Conservation (phyloP, 2,329 filamentous ascomycete genomes). For the Incumbomyces delicatus region DNA sequence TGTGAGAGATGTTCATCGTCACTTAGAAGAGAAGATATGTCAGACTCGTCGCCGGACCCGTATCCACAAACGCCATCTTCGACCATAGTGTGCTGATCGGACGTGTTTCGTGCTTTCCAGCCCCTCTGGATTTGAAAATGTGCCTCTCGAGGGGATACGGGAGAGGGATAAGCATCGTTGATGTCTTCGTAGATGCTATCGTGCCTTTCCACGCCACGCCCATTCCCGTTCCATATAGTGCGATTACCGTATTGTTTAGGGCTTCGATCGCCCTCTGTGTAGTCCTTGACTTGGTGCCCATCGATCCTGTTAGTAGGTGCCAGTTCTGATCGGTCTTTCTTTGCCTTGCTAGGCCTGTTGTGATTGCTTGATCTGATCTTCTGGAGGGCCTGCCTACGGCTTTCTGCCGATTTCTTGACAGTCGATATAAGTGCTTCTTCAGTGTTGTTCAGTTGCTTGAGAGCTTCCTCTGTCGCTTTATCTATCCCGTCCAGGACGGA, state of each 20-base stretch:
- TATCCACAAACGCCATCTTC: no score
- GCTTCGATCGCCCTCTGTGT: background rate
- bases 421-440: background rate
- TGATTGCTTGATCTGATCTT: background rate
- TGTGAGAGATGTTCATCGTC: no score
- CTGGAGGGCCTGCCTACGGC: background rate
- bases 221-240: background rate
- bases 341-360: no score
- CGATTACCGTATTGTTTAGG: background rate
- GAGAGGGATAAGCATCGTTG: background rate
- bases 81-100: no score
- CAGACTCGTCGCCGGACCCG: no score
- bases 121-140: no score
- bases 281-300: background rate
- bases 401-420: background rate
- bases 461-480: background rate
- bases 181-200: background rate
- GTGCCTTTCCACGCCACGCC: background rate
- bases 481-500: no score
- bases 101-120: no score
- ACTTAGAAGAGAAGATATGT: no score
- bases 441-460: background rate
- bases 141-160: background rate
- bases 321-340: background rate
- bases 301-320: background rate